Conservation (phyloP, 495 filamentous ascomycete genomes). For the Tetracladium setigerum region DNA sequence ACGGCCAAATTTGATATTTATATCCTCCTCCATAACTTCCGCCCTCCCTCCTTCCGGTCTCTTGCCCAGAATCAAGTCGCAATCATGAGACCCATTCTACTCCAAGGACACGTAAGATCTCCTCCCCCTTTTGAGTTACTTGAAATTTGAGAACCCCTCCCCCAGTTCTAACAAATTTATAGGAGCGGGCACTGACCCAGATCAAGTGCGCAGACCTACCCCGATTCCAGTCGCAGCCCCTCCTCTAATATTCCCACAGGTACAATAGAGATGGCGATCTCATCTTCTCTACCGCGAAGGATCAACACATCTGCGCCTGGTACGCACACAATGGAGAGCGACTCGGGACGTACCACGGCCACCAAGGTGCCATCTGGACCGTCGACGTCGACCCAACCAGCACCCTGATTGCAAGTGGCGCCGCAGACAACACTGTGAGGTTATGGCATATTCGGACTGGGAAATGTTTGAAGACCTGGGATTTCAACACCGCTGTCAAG, state of each 20-base stretch:
- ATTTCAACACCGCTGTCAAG: slow-evolving; percentile 93
- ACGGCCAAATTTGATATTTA: background rate
- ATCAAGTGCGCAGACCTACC: slow-evolving; percentile 61
- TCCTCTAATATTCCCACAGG: slow-evolving; percentile 31
- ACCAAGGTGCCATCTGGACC: slow-evolving; percentile 97
- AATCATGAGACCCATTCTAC: slow-evolving; percentile 88
- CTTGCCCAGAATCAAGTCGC: slow-evolving; percentile 5
- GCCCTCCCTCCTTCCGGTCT: background rate
- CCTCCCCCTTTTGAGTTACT: slow-evolving; percentile 1
- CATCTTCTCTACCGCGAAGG: slow-evolving; percentile 94
- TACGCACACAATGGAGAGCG: slow-evolving; percentile 91
- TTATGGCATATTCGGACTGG: slow-evolving; percentile 96
- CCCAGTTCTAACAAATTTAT: slow-evolving; percentile 21
- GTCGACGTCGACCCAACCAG: slow-evolving; percentile 95
- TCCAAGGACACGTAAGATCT: slow-evolving; percentile 77
- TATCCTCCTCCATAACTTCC: background rate
- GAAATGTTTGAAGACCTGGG: slow-evolving; percentile 90
- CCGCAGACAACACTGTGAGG: slow-evolving; percentile 95
- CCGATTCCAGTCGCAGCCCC: background rate
- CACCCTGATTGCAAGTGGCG: slow-evolving; percentile 86
- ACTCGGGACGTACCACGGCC: slow-evolving; percentile 90
- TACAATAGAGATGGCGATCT: slow-evolving; percentile 96
- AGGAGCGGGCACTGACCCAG: slow-evolving; percentile 96
- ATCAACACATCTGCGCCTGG: slow-evolving; percentile 94
- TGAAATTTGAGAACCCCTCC: slow-evolving; percentile 15